A percentile compares a stretch with the other conserved stretches of the same genome.
Conservation (phyloP, 176 grass and related monocot genomes). For the Zizania latifolia region DNA sequence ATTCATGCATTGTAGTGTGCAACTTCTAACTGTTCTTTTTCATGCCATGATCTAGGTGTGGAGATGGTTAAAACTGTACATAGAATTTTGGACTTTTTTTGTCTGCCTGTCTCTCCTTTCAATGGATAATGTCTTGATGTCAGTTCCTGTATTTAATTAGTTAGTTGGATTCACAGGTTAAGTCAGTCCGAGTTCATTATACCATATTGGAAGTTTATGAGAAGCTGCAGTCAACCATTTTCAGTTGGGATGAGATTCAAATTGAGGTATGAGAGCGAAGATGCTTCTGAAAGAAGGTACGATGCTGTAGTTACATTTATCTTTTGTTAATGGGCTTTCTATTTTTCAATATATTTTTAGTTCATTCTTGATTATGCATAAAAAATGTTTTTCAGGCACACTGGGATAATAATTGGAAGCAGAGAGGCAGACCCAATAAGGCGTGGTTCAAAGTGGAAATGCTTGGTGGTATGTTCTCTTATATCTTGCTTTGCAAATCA, state of each 20-base stretch:
- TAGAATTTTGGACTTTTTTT: background rate
- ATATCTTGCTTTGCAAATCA: constrained; percentile 7
- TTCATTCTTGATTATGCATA: background rate
- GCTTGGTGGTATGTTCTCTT: constrained; percentile 52
- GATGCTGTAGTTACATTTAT: background rate
- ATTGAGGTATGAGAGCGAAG: constrained; percentile 70
- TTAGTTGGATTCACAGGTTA: constrained; percentile 46
- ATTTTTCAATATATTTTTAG: background rate
- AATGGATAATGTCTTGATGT: constrained; percentile 2
- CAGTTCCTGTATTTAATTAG: constrained; percentile 10
- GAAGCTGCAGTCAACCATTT: constrained; percentile 57
- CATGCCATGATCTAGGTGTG: background rate
- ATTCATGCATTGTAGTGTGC: background rate
- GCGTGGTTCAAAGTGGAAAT: constrained; percentile 95
- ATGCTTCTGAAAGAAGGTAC: constrained; percentile 72
- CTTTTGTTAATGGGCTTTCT: background rate
- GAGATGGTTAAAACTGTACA: background rate
- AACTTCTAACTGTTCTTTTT: background rate
- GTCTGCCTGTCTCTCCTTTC: background rate
- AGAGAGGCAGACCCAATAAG: constrained; percentile 57
- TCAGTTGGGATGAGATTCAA: constrained; percentile 75
- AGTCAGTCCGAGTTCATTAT: constrained; percentile 70
- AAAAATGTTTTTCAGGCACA: constrained; percentile 44
- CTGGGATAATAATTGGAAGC: constrained; percentile 71
- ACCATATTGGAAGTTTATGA: constrained; percentile 77